These are phyloP conservation scores for Hortiboletus campestris DNA, from an alignment of 768 basidiomycete species.

Conservation along the genomic window DNA sequence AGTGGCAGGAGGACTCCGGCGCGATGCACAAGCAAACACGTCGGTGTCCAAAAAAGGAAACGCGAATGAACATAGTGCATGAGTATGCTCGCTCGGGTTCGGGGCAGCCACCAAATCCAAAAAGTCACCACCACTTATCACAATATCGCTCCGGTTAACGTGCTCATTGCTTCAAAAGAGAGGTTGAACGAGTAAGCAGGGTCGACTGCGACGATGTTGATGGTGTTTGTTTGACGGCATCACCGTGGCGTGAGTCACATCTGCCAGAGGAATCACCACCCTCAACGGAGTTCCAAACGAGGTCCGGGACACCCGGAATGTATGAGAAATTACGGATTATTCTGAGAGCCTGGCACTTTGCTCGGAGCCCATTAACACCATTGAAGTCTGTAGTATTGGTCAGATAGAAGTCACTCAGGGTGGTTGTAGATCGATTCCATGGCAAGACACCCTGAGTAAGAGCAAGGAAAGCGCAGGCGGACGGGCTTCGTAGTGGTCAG, in stretches of 20 bases:
- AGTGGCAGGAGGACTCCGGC: no score
- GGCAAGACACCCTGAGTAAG: background rate
- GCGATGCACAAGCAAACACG: no score
- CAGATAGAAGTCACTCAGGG: slow-evolving; percentile 20
- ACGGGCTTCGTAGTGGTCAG: background rate
- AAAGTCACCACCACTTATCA: background rate
- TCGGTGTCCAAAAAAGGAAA: no score
- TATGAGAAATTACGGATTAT: slow-evolving; percentile 33
- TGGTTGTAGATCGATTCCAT: slow-evolving; percentile 24
- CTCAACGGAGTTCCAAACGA: slow-evolving; percentile 43
- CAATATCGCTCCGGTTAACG: background rate
- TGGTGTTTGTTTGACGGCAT: slow-evolving; percentile 26
- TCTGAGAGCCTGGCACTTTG: slow-evolving; percentile 33
- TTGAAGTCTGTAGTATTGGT: slow-evolving; percentile 35
- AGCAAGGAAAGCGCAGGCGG: background rate
- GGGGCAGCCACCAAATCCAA: no score
- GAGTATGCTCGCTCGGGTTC: background rate
- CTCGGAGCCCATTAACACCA: slow-evolving; percentile 32
- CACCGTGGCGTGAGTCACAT: slow-evolving; percentile 42
- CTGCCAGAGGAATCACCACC: slow-evolving; percentile 59
- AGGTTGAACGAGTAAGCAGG: background rate
- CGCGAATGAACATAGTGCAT: no score
- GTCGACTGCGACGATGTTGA: background rate
- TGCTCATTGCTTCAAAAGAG: no score
- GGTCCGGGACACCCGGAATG: slow-evolving; percentile 28